Percentiles rank a stretch among this genome's conserved stretches.
phyloP scores from a whole-genome alignment of 2,329 filamentous ascomycete species.

The Stagonosporopsis chrysanthemi region DNA sequence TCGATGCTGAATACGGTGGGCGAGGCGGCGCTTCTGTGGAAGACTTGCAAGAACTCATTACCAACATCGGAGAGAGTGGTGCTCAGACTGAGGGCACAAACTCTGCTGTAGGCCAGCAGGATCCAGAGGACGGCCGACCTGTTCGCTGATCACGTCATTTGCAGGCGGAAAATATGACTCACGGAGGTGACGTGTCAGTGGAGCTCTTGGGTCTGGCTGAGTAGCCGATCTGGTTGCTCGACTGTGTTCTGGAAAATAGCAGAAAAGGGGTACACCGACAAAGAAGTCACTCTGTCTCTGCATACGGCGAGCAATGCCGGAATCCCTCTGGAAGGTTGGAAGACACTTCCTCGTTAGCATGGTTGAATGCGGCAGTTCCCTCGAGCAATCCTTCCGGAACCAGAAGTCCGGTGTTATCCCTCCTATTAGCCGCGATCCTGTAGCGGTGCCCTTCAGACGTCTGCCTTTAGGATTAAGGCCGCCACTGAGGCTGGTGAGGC shows the following conservation, averaged over 20 bases:
- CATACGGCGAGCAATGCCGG: slow-evolving; percentile 17
- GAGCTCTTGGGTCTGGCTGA: background rate
- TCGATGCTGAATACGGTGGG: slow-evolving; percentile 41
- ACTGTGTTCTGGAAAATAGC: background rate
- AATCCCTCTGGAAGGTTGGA: slow-evolving; percentile 14
- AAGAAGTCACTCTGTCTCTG: slow-evolving; percentile 13
- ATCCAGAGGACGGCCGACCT: slow-evolving; percentile 11
- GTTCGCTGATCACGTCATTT: slow-evolving; percentile 4
- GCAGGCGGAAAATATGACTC: background rate
- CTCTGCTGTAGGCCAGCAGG: slow-evolving; percentile 19
- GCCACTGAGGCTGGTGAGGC: slow-evolving; percentile 9
- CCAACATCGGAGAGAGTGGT: slow-evolving; percentile 28
- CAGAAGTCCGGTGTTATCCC: slow-evolving; percentile 2
- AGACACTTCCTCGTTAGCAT: slow-evolving; percentile 7
- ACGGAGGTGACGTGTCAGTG: background rate
- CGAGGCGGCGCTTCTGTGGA: slow-evolving; percentile 19
- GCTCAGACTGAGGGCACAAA: slow-evolving; percentile 3
- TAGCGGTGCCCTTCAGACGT: slow-evolving; percentile 13
- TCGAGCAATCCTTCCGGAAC: slow-evolving; percentile 3
- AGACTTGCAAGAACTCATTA: slow-evolving; percentile 26
- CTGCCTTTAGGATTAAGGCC: slow-evolving; percentile 4
- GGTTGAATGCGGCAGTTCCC: slow-evolving; percentile 6
- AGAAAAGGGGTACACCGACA: slow-evolving; percentile 11
- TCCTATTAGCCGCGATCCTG: slow-evolving; percentile 3
- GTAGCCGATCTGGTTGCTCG: background rate